Base-by-base conservation (phyloP, 768 basidiomycete genomes). In the Glaciozyma martinii region DNA sequence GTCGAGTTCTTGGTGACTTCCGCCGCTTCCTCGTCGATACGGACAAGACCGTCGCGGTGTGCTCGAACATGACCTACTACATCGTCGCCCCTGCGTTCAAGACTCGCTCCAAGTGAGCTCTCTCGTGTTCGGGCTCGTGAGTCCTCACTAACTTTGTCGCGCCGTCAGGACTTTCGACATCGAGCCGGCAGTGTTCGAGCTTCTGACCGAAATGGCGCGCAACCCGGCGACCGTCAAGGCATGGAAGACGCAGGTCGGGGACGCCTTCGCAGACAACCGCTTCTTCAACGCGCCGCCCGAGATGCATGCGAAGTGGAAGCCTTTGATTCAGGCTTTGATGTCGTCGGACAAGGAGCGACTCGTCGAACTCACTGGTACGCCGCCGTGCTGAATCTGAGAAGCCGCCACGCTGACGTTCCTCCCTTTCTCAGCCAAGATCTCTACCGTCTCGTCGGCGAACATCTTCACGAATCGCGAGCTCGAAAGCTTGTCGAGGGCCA, bases 381-480 rank as follows among this genome's bases (percentile, higher is more conserved):
- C 21, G 3, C 32, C 32, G 2, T 27, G 7, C 23, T 3, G 13
- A 2, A 13, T 12, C 18, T n/a, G 8, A 1, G 19, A 16, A 21
- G 33, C 12, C 23, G 1, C 42, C 21, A 27, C 0, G 37, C 54
- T 56, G 18, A 61, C 5, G 8, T 25, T n/a, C 60, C 16, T 25
- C 12, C 7, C 15, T 9, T 37, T 27, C 19, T 18, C 66, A 78
- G 77, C 63, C 59, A 71, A 74, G 32, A 84, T 94, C 59, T 85
- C 88, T 2, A 85, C 88, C 3, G 84, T 86, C 0, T 87, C 95
- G 1, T 94, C 93, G 0, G 86, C 90, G 25, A 98, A 95, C 72
- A 95, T 99, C 61, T 99, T 99, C 77, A 87, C 90, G 37, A 98
- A 91, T 73, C 81, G 88, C 54, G 95, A 98, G 75, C 89, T 91